Evolutionary conservation across 495 filamentous ascomycete genomes (phyloP).

Genomic region (Chaetomidium leptoderma): DNA sequence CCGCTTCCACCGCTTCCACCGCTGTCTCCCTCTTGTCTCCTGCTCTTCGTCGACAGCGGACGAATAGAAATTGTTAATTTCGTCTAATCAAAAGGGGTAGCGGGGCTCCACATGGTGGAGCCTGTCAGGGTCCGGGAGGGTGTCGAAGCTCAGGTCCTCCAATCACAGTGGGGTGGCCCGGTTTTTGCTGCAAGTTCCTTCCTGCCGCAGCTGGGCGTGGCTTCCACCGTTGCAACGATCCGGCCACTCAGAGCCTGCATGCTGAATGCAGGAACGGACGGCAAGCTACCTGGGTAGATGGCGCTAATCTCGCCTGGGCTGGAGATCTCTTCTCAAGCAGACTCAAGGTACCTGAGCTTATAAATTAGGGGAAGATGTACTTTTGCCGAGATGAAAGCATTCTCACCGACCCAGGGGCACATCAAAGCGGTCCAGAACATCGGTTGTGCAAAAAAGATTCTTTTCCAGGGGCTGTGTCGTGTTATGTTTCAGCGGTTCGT

Average conservation of each 20-base stretch:
- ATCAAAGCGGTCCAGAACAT: no score
- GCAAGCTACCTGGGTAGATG: slow-evolving; percentile 20
- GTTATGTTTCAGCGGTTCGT: background rate
- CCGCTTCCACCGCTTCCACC: background rate
- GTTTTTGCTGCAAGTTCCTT: slow-evolving; percentile 16
- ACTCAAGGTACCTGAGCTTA: slow-evolving; percentile 3
- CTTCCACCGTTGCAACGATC: slow-evolving; percentile 7
- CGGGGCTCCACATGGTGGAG: slow-evolving; percentile 6
- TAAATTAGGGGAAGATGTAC: slow-evolving; percentile 8
- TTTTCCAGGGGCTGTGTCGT: no score
- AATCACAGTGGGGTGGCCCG: slow-evolving; percentile 8
- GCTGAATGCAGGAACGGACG: slow-evolving; percentile 24
- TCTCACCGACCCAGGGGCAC: no score
- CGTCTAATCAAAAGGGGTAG: slow-evolving; percentile 31
- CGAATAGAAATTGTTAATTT: slow-evolving; percentile 39
- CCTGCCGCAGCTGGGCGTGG: slow-evolving; percentile 2
- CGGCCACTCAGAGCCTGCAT: slow-evolving; percentile 15
- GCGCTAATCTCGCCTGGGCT: slow-evolving; percentile 30
- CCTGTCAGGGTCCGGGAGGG: slow-evolving; percentile 13
- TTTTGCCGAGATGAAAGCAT: slow-evolving; percentile 17
- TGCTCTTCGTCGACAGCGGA: slow-evolving; percentile 24
- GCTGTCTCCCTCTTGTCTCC: background rate
- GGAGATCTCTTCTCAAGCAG: background rate
- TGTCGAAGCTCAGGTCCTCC: background rate
- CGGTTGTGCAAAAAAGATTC: no score